Base-by-base conservation (phyloP, 371 early-diverging fungal genomes). In the Zopfochytrium polystomum region DNA sequence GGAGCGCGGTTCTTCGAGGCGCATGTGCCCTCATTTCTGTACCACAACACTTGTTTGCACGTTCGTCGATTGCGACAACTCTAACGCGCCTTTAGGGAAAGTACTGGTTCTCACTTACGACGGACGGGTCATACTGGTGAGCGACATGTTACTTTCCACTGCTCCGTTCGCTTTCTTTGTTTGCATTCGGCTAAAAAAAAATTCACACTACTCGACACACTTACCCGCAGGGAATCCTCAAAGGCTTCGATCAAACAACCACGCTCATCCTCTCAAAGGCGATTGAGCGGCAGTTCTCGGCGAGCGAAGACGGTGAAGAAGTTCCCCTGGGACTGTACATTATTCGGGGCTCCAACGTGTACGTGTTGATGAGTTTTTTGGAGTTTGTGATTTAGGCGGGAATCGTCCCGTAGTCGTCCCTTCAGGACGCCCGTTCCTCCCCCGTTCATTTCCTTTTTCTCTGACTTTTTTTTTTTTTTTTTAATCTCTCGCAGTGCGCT, bases 321-420 rank as follows among this genome's bases (percentile, higher is more conserved):
- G 78, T 85, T 1, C 80, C 80, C 3, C 73, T 90, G 32, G 92
- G 91, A 0, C 68, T 90, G 23, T 90, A 89, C 62, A 66, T 91
- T 51, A 70, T 92, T 42, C 78, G 90, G n/a, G 91, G 91, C 0
- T 87, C 89, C 62, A 85, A 80, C 65, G 75, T 90, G 90, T 87
- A 80, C 23, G 70, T 34, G 49, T 23, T 42, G 0, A 4, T 15
- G 6, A 0, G 29, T 23, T 52, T 31, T 48, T 53, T 22, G 6
- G 9, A n/a, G 51, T 0, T 26, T 32, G n/a, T n/a, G n/a, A n/a
- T n/a, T n/a, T n/a, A n/a, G n/a, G n/a, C n/a, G n/a, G n/a, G n/a
- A n/a, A n/a, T n/a, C n/a, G n/a, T n/a, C n/a, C n/a, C n/a, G n/a
- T n/a, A n/a, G n/a, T n/a, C n/a, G n/a, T n/a, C n/a, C n/a, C n/a